phyloP scores from a whole-genome alignment of 495 filamentous ascomycete genomes.

The Aspergillus egyptiacus region DNA sequence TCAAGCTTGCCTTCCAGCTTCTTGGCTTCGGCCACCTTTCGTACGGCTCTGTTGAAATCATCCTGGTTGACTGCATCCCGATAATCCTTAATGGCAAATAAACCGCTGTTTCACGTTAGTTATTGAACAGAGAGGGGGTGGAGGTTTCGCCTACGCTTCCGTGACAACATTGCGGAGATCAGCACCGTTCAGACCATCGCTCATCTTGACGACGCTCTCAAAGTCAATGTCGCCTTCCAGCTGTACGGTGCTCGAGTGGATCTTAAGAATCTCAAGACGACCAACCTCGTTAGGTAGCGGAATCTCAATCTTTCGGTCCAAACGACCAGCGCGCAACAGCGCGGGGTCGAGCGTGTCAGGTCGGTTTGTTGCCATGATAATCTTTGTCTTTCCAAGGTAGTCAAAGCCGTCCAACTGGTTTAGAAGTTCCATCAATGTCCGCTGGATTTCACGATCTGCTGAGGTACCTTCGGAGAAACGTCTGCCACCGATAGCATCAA shows the following conservation, averaged over 20 bases:
- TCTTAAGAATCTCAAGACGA: slow-evolving; percentile 96
- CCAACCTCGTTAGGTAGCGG: slow-evolving; percentile 98
- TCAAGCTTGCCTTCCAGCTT: slow-evolving; percentile 97
- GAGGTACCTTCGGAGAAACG: slow-evolving; percentile 98
- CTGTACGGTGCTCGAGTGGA: slow-evolving; percentile 80
- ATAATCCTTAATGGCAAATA: slow-evolving; percentile 97
- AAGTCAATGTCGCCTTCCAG: slow-evolving; percentile 97
- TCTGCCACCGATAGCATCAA: slow-evolving; percentile 96
- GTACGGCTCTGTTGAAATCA: slow-evolving; percentile 97
- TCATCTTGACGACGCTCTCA: slow-evolving; percentile 99
- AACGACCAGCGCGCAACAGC: slow-evolving; percentile 82
- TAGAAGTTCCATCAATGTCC: slow-evolving; percentile 97
- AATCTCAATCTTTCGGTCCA: slow-evolving; percentile 98
- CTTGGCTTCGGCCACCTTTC: slow-evolving; percentile 95
- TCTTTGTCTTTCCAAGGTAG: slow-evolving; percentile 98
- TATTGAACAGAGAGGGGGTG: background rate
- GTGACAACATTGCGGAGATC: slow-evolving; percentile 98
- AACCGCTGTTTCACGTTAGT: slow-evolving; percentile 54
- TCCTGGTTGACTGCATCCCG: slow-evolving; percentile 94
- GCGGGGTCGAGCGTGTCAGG: slow-evolving; percentile 97
- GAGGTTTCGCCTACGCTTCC: slow-evolving; percentile 72
- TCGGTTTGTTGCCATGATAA: slow-evolving; percentile 99
- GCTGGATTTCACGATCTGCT: slow-evolving; percentile 97
- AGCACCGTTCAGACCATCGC: slow-evolving; percentile 93
- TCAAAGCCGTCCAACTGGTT: slow-evolving; percentile 99